These are phyloP conservation scores for Rhododendron ovatum DNA, from an alignment of 148 eudicot species.

Conservation along the genomic window DNA sequence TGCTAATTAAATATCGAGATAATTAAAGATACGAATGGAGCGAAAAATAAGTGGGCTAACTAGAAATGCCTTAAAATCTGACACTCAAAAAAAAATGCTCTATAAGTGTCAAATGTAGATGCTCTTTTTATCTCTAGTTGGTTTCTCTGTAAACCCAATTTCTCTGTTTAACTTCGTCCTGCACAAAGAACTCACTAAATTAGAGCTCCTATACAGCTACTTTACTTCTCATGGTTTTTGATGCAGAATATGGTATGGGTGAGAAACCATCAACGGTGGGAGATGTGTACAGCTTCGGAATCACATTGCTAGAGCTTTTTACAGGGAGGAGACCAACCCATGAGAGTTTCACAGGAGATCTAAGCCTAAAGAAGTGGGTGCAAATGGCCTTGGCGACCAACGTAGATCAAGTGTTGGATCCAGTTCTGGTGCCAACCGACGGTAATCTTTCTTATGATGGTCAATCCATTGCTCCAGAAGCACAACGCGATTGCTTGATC, in stretches of 20 bases:
- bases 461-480: neutral
- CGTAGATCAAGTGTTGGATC: conserved; percentile 30
- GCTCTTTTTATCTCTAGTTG: too few species aligned
- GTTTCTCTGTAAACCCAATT: too few species aligned
- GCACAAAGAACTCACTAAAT: neutral
- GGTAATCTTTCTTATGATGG: neutral
- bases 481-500: conserved; percentile 7
- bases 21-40: too few species aligned
- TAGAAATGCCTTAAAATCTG: too few species aligned
- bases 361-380: conserved; percentile 40
- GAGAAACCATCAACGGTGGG: conserved; percentile 45
- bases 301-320: conserved; percentile 46
- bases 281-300: conserved; percentile 54
- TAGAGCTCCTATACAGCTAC: neutral
- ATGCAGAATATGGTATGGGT: conserved; percentile 51
- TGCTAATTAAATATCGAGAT: too few species aligned
- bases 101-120: too few species aligned
- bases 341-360: conserved; percentile 26
- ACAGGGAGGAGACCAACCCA: conserved; percentile 46
- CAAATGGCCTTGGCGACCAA: conserved; percentile 20
- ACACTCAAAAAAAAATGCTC: too few species aligned
- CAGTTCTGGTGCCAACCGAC: conserved; percentile 12
- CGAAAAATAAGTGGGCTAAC: too few species aligned
- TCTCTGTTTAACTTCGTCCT: too few species aligned
- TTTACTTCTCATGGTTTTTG: neutral